Evolutionary conservation across 352 stramenopile species (phyloP).

Genomic region (Pythium phragmitis): DNA sequence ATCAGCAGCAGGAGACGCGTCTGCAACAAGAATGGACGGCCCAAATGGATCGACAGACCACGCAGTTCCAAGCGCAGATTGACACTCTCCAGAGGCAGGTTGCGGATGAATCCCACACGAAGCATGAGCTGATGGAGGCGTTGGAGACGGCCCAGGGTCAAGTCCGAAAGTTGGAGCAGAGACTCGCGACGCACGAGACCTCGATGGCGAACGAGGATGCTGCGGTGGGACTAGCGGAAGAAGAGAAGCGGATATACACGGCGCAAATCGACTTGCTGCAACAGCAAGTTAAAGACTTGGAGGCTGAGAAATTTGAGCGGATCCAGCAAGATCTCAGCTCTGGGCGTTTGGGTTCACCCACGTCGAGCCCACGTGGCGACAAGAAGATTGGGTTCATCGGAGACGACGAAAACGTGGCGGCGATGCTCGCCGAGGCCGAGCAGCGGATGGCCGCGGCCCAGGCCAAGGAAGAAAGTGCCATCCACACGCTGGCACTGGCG

Average conservation of each 20-base stretch:
- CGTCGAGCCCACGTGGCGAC: constrained; percentile 25
- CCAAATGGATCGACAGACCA: constrained; percentile 37
- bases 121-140: constrained; percentile 27
- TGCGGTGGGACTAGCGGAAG: constrained; percentile 31
- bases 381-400: constrained; percentile 13
- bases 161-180: constrained; percentile 36
- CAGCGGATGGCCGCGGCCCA: constrained; percentile 11
- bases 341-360: constrained; percentile 29
- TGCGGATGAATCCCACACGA: constrained; percentile 29
- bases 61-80: constrained; percentile 37
- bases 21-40: constrained; percentile 35
- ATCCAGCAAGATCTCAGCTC: constrained; percentile 41
- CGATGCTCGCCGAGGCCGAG: constrained; percentile 12
- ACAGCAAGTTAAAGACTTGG: constrained; percentile 50
- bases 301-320: constrained; percentile 49
- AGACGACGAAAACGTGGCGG: constrained; percentile 3
- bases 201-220: constrained; percentile 1
- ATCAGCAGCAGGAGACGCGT: constrained; percentile 31
- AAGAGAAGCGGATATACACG: constrained; percentile 56
- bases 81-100: constrained; percentile 32
- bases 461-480: constrained; percentile 43
- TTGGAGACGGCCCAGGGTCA: constrained; percentile 32
- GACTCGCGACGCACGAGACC: constrained; percentile 17
- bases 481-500: constrained; percentile 43
- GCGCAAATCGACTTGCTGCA: constrained; percentile 58